A percentile compares a stretch with the other conserved stretches of the same genome.
These are phyloP conservation scores for Fagus sylvatica DNA, from an alignment of 306 rosid genomes.

Conservation along the genomic window DNA sequence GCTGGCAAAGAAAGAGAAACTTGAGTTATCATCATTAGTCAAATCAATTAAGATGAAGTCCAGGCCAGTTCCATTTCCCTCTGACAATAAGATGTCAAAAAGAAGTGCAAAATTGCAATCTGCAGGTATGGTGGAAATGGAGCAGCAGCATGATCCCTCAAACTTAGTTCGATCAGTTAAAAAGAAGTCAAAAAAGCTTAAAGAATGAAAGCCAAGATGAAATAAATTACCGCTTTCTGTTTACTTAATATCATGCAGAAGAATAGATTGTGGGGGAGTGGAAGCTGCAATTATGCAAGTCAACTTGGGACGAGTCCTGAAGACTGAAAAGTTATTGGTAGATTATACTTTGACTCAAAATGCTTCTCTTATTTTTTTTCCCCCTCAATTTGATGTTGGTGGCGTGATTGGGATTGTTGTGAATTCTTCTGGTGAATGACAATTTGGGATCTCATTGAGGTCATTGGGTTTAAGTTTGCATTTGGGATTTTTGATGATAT, in stretches of 20 bases:
- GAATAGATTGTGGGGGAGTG: not conserved
- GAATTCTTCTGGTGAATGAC: not conserved
- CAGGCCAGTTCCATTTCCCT: conserved; percentile 43
- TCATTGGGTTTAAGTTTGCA: not conserved
- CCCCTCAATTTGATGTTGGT: not conserved
- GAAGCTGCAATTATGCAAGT: too few relatives aligned
- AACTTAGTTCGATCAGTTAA: conserved; percentile 25
- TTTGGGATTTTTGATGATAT: not conserved
- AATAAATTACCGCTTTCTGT: not conserved
- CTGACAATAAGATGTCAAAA: conserved; percentile 28
- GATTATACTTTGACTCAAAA: not conserved
- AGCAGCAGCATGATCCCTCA: conserved; percentile 28
- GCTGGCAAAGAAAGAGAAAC: conserved; percentile 43
- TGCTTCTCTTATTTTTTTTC: not conserved
- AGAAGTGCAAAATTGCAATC: conserved; percentile 30
- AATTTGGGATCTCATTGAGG: not conserved
- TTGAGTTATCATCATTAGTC: conserved; percentile 55
- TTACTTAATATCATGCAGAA: not conserved
- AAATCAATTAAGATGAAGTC: conserved; percentile 77
- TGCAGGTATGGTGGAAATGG: conserved; percentile 21
- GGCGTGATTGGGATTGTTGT: not conserved
- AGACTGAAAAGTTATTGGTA: not conserved
- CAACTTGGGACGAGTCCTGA: not conserved
- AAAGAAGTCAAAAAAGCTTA: conserved; percentile 24
- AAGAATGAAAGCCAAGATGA: not conserved